Evolutionary conservation across 805 yeast genomes (phyloP).

Genomic region (Candida oleophila): DNA sequence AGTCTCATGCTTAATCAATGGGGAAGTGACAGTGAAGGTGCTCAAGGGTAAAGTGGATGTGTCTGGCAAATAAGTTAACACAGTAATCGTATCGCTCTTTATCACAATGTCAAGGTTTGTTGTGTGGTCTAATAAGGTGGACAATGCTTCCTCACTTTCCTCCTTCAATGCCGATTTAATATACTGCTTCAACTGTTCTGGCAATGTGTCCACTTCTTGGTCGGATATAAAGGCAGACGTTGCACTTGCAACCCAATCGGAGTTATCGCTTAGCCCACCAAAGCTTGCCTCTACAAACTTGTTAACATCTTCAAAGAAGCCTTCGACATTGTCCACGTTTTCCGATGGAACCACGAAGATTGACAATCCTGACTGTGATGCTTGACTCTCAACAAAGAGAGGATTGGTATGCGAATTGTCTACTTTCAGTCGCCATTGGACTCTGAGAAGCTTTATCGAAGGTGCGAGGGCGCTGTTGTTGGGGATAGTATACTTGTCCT

Average conservation of each 20-base stretch:
- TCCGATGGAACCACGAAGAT: slow-evolving; percentile 1
- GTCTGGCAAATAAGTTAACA: slow-evolving; percentile 2
- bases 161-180: not conserved
- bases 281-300: not conserved
- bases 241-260: not conserved
- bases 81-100: not conserved
- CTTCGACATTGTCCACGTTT: not conserved
- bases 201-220: not conserved
- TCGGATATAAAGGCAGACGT: not conserved
- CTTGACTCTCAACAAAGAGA: not conserved
- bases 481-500: slow-evolving; percentile 3
- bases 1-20: slow-evolving; percentile 23
- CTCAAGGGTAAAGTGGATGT: not conserved
- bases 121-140: not conserved
- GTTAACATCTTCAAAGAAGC: not conserved
- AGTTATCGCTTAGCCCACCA: not conserved
- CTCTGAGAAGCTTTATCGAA: not conserved
- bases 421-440: slow-evolving; percentile 1
- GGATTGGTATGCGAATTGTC: not conserved
- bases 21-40: not conserved
- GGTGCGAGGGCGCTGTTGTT: not conserved
- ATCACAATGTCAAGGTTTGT: not conserved
- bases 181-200: not conserved
- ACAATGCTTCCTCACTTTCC: not conserved
- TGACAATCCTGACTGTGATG: not conserved